These are phyloP conservation scores for Corchorus olitorius DNA, from an alignment of 345 rosid genomes.

Conservation along the genomic window DNA sequence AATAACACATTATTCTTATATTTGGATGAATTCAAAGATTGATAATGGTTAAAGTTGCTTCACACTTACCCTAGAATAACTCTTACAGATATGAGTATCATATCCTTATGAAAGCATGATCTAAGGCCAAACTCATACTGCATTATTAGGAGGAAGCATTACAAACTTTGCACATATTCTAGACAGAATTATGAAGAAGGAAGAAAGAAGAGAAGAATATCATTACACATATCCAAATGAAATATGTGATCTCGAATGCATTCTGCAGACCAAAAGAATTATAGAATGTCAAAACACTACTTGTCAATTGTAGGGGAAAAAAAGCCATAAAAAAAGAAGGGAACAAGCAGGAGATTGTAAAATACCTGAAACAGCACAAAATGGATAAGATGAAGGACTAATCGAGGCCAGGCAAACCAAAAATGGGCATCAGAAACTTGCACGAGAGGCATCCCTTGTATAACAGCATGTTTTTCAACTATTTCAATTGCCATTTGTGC, in stretches of 20 bases:
- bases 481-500: conserved; percentile 90
- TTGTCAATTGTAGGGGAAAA: background rate
- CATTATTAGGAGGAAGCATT: conserved; percentile 24
- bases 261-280: conserved; percentile 48
- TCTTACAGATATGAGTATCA: conserved; percentile 41
- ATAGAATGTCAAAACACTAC: conserved; percentile 22
- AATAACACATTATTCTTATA: background rate
- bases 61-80: conserved; percentile 66
- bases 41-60: too few relatives aligned
- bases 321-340: background rate
- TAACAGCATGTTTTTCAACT: conserved; percentile 79
- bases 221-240: conserved; percentile 94
- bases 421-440: conserved; percentile 81
- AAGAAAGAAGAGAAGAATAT: background rate
- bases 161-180: background rate
- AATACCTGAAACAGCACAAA: conserved; percentile 90
- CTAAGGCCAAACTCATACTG: conserved; percentile 92
- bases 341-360: background rate
- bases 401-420: conserved; percentile 80
- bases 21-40: background rate
- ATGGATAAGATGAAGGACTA: conserved; percentile 79
- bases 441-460: conserved; percentile 97
- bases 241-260: conserved; percentile 94
- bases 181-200: background rate
- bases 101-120: conserved; percentile 76